Evolutionary conservation across 2,329 filamentous ascomycete species (phyloP).

Genomic region (Rutstroemia sp.): DNA sequence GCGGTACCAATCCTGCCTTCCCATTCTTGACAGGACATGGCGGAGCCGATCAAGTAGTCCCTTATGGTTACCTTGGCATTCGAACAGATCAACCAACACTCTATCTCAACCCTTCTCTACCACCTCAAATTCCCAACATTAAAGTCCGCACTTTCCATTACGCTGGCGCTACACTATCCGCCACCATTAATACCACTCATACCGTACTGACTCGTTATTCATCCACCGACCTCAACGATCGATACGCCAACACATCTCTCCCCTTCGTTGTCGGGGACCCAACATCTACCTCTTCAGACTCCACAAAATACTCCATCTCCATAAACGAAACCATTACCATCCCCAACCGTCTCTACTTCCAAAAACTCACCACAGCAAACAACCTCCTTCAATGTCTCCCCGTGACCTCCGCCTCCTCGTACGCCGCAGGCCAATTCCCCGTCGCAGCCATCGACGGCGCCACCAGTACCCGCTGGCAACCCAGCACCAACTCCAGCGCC

Average conservation of each 20-base stretch:
- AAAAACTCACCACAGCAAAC: constrained; percentile 44
- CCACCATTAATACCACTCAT: constrained; percentile 55
- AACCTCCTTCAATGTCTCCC: constrained; percentile 61
- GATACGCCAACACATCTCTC: constrained; percentile 48
- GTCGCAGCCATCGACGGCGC: constrained; percentile 60
- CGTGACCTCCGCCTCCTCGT: constrained; percentile 39
- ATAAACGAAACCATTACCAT: constrained; percentile 45
- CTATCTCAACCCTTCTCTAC: constrained; percentile 58
- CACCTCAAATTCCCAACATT: constrained; percentile 49
- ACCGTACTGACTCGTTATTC: constrained; percentile 51
- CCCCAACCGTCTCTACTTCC: constrained; percentile 49
- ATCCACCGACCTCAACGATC: constrained; percentile 43
- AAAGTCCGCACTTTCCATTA: constrained; percentile 59
- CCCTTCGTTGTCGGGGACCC: constrained; percentile 48
- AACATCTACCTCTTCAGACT: constrained; percentile 32
- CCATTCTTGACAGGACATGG: constrained; percentile 67
- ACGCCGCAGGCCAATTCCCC: constrained; percentile 61
- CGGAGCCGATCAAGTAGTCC: constrained; percentile 58
- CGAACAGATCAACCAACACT: constrained; percentile 50
- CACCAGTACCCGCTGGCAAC: constrained; percentile 60
- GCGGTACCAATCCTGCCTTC: constrained; percentile 31
- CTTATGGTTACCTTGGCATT: constrained; percentile 62
- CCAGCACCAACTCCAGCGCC: constrained; percentile 42
- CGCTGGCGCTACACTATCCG: constrained; percentile 56
- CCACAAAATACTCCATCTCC: constrained; percentile 39